Conservation (phyloP, 2,329 filamentous ascomycete genomes). For the Penicillium sclerotiorum region DNA sequence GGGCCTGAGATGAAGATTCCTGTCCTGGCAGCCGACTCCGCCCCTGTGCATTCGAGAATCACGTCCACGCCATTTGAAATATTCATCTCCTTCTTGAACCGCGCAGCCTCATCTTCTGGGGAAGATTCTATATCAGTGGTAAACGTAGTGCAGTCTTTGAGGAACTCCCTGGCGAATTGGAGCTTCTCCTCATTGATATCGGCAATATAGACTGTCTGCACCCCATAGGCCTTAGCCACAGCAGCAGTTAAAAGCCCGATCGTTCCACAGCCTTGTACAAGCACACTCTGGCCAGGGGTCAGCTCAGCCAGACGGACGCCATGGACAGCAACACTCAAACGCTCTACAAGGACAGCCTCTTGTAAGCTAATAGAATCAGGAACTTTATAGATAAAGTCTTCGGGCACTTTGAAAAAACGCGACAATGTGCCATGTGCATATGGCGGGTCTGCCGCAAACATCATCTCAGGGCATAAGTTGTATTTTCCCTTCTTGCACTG, state of each 20-base stretch:
- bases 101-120: not conserved
- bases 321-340: conserved; percentile 5
- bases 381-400: conserved; percentile 43
- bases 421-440: conserved; percentile 41
- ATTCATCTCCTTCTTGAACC: not conserved
- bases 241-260: conserved; percentile 6
- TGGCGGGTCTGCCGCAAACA: conserved; percentile 45
- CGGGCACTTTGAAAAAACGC: conserved; percentile 41
- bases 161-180: conserved; percentile 4
- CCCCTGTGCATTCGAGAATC: conserved; percentile 9
- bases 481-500: conserved; percentile 43
- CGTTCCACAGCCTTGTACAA: conserved; percentile 3
- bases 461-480: conserved; percentile 44
- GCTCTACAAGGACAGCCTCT: conserved; percentile 32
- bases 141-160: not conserved
- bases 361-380: conserved; percentile 41
- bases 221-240: not conserved
- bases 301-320: not conserved
- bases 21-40: conserved; percentile 1
- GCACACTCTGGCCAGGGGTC: not conserved
- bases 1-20: not conserved
- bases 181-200: conserved; percentile 4
- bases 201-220: not conserved
- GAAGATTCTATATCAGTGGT: not conserved
- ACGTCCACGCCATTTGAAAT: conserved; percentile 4